Evolutionary conservation across 1,284 basidiomycete genomes (phyloP).

Genomic region (Peniophora sp.): DNA sequence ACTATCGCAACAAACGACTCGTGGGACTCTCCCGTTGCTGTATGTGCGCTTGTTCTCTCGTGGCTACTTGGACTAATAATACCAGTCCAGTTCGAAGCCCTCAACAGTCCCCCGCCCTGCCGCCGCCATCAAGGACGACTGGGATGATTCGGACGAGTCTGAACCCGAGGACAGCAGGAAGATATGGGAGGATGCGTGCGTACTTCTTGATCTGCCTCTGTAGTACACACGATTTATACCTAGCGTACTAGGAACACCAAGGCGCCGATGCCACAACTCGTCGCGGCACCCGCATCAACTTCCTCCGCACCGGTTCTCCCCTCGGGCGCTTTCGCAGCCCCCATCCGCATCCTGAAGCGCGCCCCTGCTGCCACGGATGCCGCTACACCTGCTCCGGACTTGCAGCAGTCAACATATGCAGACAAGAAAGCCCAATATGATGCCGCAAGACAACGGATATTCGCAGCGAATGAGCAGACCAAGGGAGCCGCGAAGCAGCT

Average conservation of each 20-base stretch:
- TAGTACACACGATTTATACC: not conserved
- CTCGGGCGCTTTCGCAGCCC: conserved; percentile 25
- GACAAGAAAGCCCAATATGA: conserved; percentile 31
- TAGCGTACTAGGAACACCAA: conserved; percentile 27
- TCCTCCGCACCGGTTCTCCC: conserved; percentile 19
- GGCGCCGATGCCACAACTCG: conserved; percentile 38
- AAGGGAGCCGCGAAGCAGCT: not conserved
- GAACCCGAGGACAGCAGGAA: conserved; percentile 23
- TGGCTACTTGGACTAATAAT: too few relatives aligned
- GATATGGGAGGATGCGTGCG: conserved; percentile 42
- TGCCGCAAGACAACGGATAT: conserved; percentile 31
- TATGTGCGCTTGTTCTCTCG: too few relatives aligned
- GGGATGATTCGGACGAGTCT: conserved; percentile 32
- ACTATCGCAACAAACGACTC: too few relatives aligned
- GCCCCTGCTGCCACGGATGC: conserved; percentile 15
- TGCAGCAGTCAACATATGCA: conserved; percentile 19
- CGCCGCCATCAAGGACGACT: conserved; percentile 23
- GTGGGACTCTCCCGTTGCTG: too few relatives aligned
- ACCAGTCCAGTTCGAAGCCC: too few relatives aligned
- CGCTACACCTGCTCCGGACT: conserved; percentile 8
- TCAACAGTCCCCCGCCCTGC: too few relatives aligned
- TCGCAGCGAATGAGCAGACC: conserved; percentile 10
- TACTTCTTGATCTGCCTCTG: conserved; percentile 4
- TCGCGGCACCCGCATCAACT: conserved; percentile 24
- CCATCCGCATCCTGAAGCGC: conserved; percentile 30